Percentiles rank a stretch among this genome's conserved stretches.
Conservation (phyloP, 495 filamentous ascomycete genomes). For the Lepidopterella palustris region DNA sequence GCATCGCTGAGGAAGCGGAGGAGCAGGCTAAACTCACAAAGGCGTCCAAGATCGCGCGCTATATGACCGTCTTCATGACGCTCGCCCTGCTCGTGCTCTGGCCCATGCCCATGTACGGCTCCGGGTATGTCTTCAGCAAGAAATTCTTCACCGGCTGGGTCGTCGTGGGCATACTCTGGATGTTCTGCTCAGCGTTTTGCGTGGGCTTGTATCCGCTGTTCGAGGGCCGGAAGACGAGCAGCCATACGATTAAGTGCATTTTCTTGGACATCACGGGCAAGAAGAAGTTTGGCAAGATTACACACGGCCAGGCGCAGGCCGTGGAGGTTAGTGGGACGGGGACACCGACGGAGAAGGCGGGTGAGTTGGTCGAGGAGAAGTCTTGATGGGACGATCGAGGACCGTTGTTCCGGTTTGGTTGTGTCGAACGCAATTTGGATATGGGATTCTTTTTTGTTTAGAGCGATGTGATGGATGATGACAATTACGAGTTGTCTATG, state of each 20-base stretch:
- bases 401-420: too few relatives aligned
- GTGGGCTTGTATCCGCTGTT: constrained; percentile 81
- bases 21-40: constrained; percentile 64
- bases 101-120: constrained; percentile 93
- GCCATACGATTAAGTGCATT: constrained; percentile 58
- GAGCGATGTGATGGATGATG: too few relatives aligned
- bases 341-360: constrained; percentile 27
- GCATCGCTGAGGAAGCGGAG: constrained; percentile 38
- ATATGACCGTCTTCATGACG: constrained; percentile 68
- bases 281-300: constrained; percentile 32
- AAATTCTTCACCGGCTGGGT: constrained; percentile 93
- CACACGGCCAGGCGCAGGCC: constrained; percentile 25
- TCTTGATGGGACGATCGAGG: too few relatives aligned
- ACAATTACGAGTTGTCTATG: too few relatives aligned
- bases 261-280: constrained; percentile 62
- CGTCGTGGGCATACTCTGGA: constrained; percentile 76
- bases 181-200: constrained; percentile 60
- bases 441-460: too few relatives aligned
- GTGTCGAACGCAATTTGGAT: too few relatives aligned
- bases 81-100: constrained; percentile 75
- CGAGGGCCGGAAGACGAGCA: constrained; percentile 67
- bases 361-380: constrained; percentile 2
- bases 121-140: constrained; percentile 80
- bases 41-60: constrained; percentile 73
- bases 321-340: constrained; percentile 26